Evolutionary conservation across 257 asterid genomes (phyloP).

Genomic region (Asclepias syriaca): DNA sequence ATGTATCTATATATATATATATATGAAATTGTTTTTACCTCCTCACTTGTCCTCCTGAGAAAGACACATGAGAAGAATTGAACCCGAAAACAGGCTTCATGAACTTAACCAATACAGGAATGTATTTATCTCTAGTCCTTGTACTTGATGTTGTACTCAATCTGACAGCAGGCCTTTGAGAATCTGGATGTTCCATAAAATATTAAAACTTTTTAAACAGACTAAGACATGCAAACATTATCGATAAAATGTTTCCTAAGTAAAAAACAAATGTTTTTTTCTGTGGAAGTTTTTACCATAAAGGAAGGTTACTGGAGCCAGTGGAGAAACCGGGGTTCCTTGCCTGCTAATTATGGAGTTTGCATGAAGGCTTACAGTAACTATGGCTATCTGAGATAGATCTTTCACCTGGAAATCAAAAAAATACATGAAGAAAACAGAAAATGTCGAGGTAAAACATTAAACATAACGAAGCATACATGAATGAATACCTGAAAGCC

Average conservation of each 20-base stretch:
- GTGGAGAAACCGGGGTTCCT: constrained; percentile 73
- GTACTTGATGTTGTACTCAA: constrained; percentile 63
- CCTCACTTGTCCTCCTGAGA: constrained; percentile 63
- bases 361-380: constrained; percentile 63
- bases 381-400: constrained; percentile 52
- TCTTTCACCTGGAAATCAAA: constrained; percentile 38
- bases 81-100: constrained; percentile 79
- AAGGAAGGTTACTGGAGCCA: constrained; percentile 74
- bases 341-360: constrained; percentile 56
- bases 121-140: constrained; percentile 53
- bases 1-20: too few species aligned
- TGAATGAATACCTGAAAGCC: constrained; percentile 65
- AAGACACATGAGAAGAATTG: constrained; percentile 59
- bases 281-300: constrained; percentile 42
- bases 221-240: background rate
- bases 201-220: background rate
- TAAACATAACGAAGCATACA: background rate
- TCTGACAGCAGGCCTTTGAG: constrained; percentile 66
- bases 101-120: constrained; percentile 57
- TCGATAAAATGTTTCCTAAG: background rate
- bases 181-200: constrained; percentile 43
- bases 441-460: background rate
- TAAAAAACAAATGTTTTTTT: background rate
- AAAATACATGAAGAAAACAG: background rate
- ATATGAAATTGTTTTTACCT: constrained; percentile 38